Evolutionary conservation across 257 asterid species (phyloP).

Genomic region (Nemophila menziesii): DNA sequence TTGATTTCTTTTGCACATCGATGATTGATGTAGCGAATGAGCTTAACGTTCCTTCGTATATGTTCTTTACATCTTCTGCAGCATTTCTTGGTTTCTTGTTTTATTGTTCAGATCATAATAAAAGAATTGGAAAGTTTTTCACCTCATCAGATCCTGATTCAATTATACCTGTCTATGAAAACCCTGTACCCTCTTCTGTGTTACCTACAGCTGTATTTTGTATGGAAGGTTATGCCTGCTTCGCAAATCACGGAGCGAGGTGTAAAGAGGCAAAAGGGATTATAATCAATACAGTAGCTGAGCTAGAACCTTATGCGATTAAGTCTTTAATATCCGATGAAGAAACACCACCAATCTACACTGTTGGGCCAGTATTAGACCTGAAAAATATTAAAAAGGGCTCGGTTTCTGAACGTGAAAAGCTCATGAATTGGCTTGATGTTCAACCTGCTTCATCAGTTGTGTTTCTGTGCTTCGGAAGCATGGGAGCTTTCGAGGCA

Average conservation of each 20-base stretch:
- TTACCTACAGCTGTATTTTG: slow-evolving; percentile 7
- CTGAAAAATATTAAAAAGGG: slow-evolving; percentile 9
- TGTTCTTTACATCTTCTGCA: slow-evolving; percentile 13
- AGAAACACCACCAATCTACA: slow-evolving; percentile 7
- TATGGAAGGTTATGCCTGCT: slow-evolving; percentile 8
- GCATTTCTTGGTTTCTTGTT: slow-evolving; percentile 14
- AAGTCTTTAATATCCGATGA: slow-evolving; percentile 2
- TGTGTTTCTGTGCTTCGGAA: slow-evolving; percentile 11
- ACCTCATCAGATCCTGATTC: not conserved
- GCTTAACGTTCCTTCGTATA: slow-evolving; percentile 11
- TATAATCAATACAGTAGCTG: slow-evolving; percentile 13
- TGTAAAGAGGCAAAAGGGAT: slow-evolving; percentile 14
- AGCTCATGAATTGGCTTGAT: slow-evolving; percentile 15
- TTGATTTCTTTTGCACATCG: slow-evolving; percentile 14
- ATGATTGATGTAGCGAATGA: slow-evolving; percentile 14
- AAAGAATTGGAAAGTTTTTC: slow-evolving; percentile 4
- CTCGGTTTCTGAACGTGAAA: slow-evolving; percentile 7
- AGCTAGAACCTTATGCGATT: slow-evolving; percentile 10
- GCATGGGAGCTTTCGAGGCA: slow-evolving; percentile 10
- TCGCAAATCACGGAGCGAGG: slow-evolving; percentile 3
- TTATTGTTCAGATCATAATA: slow-evolving; percentile 3
- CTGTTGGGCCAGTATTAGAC: slow-evolving; percentile 13
- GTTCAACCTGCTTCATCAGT: slow-evolving; percentile 11
- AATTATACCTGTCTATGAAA: slow-evolving; percentile 4
- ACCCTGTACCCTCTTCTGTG: slow-evolving; percentile 3